These are phyloP conservation scores for Colletotrichum tropicicola DNA, from an alignment of 2,329 filamentous ascomycete species.

Conservation along the genomic window DNA sequence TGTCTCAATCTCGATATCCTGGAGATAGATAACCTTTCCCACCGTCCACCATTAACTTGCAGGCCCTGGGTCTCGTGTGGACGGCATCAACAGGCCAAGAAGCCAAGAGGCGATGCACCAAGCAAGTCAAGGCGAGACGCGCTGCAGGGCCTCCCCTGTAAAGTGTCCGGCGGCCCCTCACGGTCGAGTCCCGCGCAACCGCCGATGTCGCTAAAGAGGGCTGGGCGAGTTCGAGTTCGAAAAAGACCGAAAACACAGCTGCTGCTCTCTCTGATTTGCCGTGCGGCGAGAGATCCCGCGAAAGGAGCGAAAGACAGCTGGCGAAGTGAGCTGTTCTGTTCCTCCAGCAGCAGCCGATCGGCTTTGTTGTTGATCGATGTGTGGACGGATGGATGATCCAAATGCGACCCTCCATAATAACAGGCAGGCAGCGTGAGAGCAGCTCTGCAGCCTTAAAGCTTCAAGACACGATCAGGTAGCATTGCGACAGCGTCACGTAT, in stretches of 20 bases:
- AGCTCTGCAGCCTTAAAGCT: neutral
- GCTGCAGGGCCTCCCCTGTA: slow-evolving; percentile 5
- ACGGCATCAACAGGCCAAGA: too few relatives aligned
- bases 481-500: neutral
- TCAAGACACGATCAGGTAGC: neutral
- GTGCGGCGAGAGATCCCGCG: neutral
- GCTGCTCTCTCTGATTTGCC: neutral
- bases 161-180: slow-evolving; percentile 17
- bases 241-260: too few relatives aligned
- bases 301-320: neutral
- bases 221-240: too few relatives aligned
- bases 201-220: slow-evolving; percentile 25
- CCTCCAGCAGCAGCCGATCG: too few relatives aligned
- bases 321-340: neutral
- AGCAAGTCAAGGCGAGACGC: slow-evolving; percentile 19
- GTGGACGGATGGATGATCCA: neutral
- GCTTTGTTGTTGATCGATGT: neutral
- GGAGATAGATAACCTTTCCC: too few relatives aligned
- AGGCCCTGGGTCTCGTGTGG: too few relatives aligned
- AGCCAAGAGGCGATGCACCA: neutral
- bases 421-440: neutral
- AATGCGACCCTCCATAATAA: slow-evolving; percentile 2
- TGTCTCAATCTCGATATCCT: too few relatives aligned
- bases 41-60: too few relatives aligned
- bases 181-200: slow-evolving; percentile 18